These are phyloP conservation scores for Sclerospora graminicola DNA, from an alignment of 352 stramenopile species.

Conservation along the genomic window DNA sequence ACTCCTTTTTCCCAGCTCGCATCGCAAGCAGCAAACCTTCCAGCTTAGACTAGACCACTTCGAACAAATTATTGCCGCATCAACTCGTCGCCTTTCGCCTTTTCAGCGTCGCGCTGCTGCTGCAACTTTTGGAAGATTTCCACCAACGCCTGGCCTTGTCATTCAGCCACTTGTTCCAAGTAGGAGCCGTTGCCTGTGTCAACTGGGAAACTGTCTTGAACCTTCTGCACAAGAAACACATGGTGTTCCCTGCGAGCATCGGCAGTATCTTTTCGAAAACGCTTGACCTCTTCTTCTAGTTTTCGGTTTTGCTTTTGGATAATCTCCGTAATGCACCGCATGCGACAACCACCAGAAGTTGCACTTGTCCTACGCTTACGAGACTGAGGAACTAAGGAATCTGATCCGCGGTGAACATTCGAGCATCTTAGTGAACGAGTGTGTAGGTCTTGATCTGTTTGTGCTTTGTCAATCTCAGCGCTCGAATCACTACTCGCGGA, in stretches of 20 bases:
- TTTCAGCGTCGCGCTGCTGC: conserved; percentile 21
- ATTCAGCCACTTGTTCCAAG: conserved; percentile 24
- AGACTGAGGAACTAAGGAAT: too few relatives aligned
- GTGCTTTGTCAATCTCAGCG: conserved; percentile 1
- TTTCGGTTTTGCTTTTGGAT: conserved; percentile 27
- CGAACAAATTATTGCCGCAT: conserved; percentile 19
- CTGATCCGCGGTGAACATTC: too few relatives aligned
- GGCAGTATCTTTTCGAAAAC: conserved; percentile 26
- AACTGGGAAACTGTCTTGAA: too few relatives aligned
- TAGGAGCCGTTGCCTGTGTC: too few relatives aligned
- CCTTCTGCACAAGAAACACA: too few relatives aligned
- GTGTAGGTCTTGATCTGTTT: too few relatives aligned
- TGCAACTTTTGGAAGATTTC: too few relatives aligned
- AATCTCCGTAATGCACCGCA: conserved; percentile 22
- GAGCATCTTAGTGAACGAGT: too few relatives aligned
- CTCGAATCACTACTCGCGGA: conserved; percentile 12
- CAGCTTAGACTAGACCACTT: conserved; percentile 3
- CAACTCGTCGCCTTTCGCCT: conserved; percentile 19
- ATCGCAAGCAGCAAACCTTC: neutral
- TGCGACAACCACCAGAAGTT: conserved; percentile 8
- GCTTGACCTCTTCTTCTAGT: conserved; percentile 25
- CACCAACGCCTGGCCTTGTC: too few relatives aligned
- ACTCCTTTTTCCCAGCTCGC: neutral
- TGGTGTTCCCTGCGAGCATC: conserved; percentile 23
- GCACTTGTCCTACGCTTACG: too few relatives aligned